Conservation (phyloP, 1,139 yeast genomes). For the Candida tropicalis region DNA sequence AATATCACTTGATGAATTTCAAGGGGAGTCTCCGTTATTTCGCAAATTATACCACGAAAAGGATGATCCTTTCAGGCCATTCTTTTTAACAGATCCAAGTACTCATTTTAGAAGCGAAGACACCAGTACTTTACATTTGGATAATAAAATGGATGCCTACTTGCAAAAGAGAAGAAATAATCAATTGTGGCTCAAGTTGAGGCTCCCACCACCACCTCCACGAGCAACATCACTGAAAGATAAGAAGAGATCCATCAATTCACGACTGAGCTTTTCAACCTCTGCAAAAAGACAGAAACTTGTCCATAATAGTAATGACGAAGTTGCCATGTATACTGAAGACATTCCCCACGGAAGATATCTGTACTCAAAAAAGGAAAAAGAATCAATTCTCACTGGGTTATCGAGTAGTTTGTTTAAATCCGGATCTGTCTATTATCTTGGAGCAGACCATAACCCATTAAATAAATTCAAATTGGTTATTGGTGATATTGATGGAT, state of each 20-base stretch:
- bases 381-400: slow-evolving; percentile 25
- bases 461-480: slow-evolving; percentile 12
- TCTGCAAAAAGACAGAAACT: slow-evolving; percentile 14
- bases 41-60: slow-evolving; percentile 7
- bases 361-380: slow-evolving; percentile 15
- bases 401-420: slow-evolving; percentile 20
- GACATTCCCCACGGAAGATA: background rate
- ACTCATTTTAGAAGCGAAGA: slow-evolving; percentile 1
- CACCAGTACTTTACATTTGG: slow-evolving; percentile 19
- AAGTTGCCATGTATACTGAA: background rate
- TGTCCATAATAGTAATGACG: slow-evolving; percentile 2
- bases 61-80: slow-evolving; percentile 3
- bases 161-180: slow-evolving; percentile 20
- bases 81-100: slow-evolving; percentile 9
- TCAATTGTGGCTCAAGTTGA: slow-evolving; percentile 18
- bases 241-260: slow-evolving; percentile 5
- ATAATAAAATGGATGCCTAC: slow-evolving; percentile 25
- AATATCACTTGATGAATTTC: slow-evolving; percentile 1
- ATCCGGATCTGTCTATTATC: slow-evolving; percentile 15
- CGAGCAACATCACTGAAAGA: slow-evolving; percentile 2
- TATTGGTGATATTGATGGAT: slow-evolving; percentile 13
- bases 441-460: slow-evolving; percentile 6
- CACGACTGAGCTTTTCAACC: background rate
- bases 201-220: slow-evolving; percentile 10
- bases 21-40: slow-evolving; percentile 14